Evolutionary conservation across 805 yeast species (phyloP).

Genomic region (Brettanomyces naardenensis): DNA sequence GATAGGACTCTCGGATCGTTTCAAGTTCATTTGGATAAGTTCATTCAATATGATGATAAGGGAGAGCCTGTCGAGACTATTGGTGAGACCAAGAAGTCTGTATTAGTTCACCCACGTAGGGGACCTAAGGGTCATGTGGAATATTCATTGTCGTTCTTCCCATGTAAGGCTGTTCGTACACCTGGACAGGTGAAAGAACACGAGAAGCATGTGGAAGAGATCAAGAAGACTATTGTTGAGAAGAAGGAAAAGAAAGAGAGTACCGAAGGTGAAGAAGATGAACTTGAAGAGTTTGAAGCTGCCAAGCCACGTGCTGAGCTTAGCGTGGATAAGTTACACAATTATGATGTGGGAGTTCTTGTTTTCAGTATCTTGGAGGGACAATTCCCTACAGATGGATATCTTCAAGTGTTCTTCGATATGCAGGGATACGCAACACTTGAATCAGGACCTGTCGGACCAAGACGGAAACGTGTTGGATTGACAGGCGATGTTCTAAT

Average conservation of each 20-base stretch:
- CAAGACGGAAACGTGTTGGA: conserved; percentile 22
- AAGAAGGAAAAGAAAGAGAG: conserved; percentile 16
- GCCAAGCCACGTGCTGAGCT: conserved; percentile 39
- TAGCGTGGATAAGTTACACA: conserved; percentile 47
- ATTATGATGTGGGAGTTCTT: conserved; percentile 68
- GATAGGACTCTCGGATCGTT: conserved; percentile 87
- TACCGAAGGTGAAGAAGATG: conserved; percentile 26
- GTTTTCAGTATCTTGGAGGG: conserved; percentile 61
- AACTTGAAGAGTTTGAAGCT: conserved; percentile 29
- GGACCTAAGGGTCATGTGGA: conserved; percentile 79
- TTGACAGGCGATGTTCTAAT: conserved; percentile 65
- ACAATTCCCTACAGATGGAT: conserved; percentile 46
- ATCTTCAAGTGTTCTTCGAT: conserved; percentile 73
- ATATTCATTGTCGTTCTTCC: conserved; percentile 76
- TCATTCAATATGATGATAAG: conserved; percentile 62
- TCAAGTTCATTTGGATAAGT: conserved; percentile 56
- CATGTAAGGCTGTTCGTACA: conserved; percentile 69
- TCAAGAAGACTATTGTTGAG: conserved; percentile 22
- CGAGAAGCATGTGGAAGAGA: conserved; percentile 12
- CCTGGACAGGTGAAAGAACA: conserved; percentile 36
- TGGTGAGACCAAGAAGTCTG: conserved; percentile 47
- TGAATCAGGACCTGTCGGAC: conserved; percentile 46
- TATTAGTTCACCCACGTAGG: conserved; percentile 56
- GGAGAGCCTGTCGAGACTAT: conserved; percentile 54
- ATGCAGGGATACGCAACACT: conserved; percentile 60